These are phyloP conservation scores for Stemphylium vesicarium DNA, from an alignment of 2,329 filamentous ascomycete species.

Conservation along the genomic window DNA sequence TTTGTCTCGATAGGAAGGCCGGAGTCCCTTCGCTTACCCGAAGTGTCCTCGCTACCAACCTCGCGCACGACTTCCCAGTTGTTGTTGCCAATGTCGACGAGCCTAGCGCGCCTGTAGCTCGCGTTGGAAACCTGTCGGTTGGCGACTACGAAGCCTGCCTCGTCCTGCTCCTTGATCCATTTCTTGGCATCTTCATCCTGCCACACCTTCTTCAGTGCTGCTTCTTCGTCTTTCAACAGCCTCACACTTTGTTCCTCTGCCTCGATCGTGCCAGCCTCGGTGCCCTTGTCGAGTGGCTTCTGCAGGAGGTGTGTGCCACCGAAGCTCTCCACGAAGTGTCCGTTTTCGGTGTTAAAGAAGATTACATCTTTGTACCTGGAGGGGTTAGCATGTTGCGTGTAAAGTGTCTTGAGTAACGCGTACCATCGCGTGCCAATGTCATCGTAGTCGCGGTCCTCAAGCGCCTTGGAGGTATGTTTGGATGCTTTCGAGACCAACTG, in stretches of 20 bases:
- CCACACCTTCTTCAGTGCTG: constrained; percentile 37
- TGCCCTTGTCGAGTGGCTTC: constrained; percentile 34
- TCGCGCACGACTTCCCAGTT: constrained; percentile 44
- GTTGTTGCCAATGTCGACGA: constrained; percentile 38
- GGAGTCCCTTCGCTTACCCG: constrained; percentile 41
- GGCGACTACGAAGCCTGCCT: constrained; percentile 44
- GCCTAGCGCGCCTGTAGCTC: constrained; percentile 44
- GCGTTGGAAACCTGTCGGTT: constrained; percentile 41
- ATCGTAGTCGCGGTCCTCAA: constrained; percentile 45
- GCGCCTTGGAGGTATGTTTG: constrained; percentile 34
- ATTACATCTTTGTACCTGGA: constrained; percentile 44
- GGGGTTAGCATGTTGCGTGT: not conserved
- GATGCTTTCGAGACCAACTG: constrained; percentile 41
- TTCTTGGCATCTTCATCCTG: constrained; percentile 28
- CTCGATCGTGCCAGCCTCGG: constrained; percentile 44
- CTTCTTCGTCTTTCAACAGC: constrained; percentile 38
- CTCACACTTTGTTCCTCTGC: constrained; percentile 42
- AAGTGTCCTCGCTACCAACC: constrained; percentile 33
- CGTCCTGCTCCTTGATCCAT: constrained; percentile 39
- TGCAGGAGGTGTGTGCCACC: constrained; percentile 41
- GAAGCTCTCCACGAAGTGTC: constrained; percentile 37
- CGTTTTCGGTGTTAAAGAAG: constrained; percentile 31
- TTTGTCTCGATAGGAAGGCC: constrained; percentile 40
- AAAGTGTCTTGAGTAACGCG: not conserved
- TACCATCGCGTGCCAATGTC: constrained; percentile 44